Evolutionary conservation across 305 asterid species (phyloP).

Genomic region (Fraxinus greggii): DNA sequence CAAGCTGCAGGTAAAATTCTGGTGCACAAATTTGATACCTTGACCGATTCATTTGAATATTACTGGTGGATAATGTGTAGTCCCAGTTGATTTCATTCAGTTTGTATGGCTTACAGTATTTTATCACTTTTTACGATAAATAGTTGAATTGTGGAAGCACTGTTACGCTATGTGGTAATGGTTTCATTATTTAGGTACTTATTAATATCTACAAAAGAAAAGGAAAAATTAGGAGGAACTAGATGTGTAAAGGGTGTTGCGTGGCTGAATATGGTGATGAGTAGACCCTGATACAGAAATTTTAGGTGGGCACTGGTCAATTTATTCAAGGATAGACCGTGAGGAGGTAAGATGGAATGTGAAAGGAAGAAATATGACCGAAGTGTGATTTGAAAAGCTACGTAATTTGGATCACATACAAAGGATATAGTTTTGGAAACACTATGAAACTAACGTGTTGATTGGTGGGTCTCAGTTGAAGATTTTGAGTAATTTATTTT

Average conservation of each 20-base stretch:
- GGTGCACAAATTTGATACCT: not conserved
- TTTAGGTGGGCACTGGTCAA: not conserved
- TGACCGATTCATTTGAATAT: not conserved
- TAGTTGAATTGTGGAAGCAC: not conserved
- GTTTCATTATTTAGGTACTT: not conserved
- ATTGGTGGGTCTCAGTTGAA: not conserved
- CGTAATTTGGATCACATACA: not conserved
- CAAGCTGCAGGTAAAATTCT: conserved; percentile 76
- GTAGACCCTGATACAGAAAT: not conserved
- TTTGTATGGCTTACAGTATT: not conserved
- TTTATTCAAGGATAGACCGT: not conserved
- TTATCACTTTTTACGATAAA: not conserved
- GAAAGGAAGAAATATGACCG: not conserved
- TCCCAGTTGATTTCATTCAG: not conserved
- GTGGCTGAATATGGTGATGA: not conserved
- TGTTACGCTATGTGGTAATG: not conserved
- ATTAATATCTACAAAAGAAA: not conserved
- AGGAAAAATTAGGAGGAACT: not conserved
- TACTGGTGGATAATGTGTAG: not conserved
- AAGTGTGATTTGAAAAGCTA: not conserved
- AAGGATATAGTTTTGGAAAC: not conserved
- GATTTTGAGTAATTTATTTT: not conserved
- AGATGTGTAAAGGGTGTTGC: not conserved
- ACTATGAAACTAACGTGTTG: not conserved
- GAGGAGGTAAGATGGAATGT: not conserved